Percentiles rank a stretch among this genome's conserved stretches.
phyloP scores from a whole-genome alignment of 371 early-diverging fungal species.

The Mucor plumbeus region DNA sequence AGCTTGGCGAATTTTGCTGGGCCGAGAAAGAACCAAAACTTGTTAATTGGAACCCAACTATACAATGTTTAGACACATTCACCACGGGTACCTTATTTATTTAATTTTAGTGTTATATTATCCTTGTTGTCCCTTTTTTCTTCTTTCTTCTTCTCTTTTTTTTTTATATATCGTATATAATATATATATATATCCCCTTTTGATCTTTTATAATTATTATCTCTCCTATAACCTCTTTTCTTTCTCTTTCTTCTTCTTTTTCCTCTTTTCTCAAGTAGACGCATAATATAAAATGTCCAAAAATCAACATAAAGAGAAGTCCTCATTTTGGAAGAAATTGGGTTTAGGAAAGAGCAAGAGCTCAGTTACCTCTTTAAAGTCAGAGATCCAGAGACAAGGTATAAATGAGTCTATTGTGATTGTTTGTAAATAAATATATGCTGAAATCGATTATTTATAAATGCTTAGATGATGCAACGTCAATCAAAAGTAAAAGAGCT shows the following conservation, averaged over 20 bases:
- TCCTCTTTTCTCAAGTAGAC: background rate
- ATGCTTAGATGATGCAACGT: background rate
- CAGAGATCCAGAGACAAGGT: conserved; percentile 6
- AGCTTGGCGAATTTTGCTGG: conserved; percentile 1
- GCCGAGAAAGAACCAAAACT: background rate
- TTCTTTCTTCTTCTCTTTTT: background rate
- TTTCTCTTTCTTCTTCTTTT: background rate
- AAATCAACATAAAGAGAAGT: conserved; percentile 24
- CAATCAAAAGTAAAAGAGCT: conserved; percentile 11
- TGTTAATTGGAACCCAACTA: conserved; percentile 3
- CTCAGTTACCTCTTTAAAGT: conserved; percentile 18
- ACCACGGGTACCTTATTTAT: background rate
- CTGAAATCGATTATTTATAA: too few species aligned
- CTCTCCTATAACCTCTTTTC: conserved; percentile 5
- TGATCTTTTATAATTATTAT: background rate
- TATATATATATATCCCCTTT: conserved; percentile 4
- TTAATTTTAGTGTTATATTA: background rate
- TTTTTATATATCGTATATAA: too few species aligned
- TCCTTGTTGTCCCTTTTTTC: conserved; percentile 2
- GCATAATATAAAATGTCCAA: conserved; percentile 13
- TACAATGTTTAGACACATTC: background rate
- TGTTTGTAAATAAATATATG: too few species aligned
- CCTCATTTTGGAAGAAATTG: conserved; percentile 32
- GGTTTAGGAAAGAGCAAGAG: conserved; percentile 31
- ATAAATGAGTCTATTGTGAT: background rate